A percentile compares a stretch with the other conserved stretches of the same genome.
Conservation (phyloP, 352 stramenopile genomes). For the Globisporangium irregulare region DNA sequence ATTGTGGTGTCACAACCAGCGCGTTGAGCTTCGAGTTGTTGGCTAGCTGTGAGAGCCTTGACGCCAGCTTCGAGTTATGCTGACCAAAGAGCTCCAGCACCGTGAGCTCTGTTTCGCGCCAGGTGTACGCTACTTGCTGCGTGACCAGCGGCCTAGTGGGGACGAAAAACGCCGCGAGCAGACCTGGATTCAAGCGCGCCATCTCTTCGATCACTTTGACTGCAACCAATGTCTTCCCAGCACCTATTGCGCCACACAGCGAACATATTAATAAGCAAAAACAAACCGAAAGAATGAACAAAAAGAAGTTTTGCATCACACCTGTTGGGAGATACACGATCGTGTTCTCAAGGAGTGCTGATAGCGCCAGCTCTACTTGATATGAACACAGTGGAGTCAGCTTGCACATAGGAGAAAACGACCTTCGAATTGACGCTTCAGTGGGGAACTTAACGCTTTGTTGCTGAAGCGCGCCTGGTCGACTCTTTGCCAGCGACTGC, state of each 20-base stretch:
- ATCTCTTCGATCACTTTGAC: slow-evolving; percentile 74
- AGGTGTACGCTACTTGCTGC: slow-evolving; percentile 69
- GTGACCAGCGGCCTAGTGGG: slow-evolving; percentile 71
- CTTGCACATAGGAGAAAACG: slow-evolving; percentile 30
- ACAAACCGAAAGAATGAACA: neutral
- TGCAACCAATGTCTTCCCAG: slow-evolving; percentile 72
- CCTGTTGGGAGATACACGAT: slow-evolving; percentile 79
- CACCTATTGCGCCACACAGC: slow-evolving; percentile 21
- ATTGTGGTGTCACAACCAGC: slow-evolving; percentile 66
- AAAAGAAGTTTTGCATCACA: neutral
- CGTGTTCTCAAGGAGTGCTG: slow-evolving; percentile 70
- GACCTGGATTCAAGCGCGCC: slow-evolving; percentile 50
- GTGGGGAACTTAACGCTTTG: slow-evolving; percentile 25
- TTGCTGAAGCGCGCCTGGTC: neutral
- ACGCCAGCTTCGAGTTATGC: slow-evolving; percentile 20
- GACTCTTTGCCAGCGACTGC: neutral
- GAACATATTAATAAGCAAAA: neutral
- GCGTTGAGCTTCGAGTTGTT: slow-evolving; percentile 31
- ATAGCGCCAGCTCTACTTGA: slow-evolving; percentile 66
- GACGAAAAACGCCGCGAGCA: slow-evolving; percentile 66
- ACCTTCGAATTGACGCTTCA: slow-evolving; percentile 26
- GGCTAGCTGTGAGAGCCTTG: slow-evolving; percentile 16
- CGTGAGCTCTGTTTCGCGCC: slow-evolving; percentile 55
- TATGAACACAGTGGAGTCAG: slow-evolving; percentile 59
- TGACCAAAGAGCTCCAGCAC: slow-evolving; percentile 63